These are phyloP conservation scores for Fusarium cicatricum DNA, from an alignment of 2,329 filamentous ascomycete species.

Conservation along the genomic window DNA sequence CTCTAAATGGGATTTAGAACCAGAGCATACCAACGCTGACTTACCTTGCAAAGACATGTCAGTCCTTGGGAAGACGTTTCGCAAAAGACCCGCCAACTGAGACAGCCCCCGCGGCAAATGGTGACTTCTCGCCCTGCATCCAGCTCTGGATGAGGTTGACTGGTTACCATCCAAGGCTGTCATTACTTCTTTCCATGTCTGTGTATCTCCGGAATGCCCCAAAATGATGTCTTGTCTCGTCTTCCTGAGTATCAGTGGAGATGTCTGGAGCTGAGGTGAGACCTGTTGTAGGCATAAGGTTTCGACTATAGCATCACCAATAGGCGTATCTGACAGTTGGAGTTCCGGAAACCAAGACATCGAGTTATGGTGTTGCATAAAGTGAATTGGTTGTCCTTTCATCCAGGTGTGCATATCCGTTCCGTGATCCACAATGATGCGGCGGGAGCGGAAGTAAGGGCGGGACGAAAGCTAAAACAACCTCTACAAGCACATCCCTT, in stretches of 20 bases:
- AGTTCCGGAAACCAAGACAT: too few relatives aligned
- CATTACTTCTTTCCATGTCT: conserved; percentile 10
- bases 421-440: conserved; percentile 14
- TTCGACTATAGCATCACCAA: too few relatives aligned
- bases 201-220: conserved; percentile 10
- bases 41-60: neutral
- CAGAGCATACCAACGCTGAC: too few relatives aligned
- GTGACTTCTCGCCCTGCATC: neutral
- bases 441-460: conserved; percentile 6
- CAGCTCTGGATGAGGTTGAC: neutral
- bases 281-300: too few relatives aligned
- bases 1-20: too few relatives aligned
- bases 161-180: neutral
- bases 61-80: conserved; percentile 1
- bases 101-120: neutral
- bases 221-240: conserved; percentile 7
- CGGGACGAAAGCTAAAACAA: neutral
- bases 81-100: conserved; percentile 1
- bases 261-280: neutral
- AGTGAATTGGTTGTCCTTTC: neutral
- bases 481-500: neutral
- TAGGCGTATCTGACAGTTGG: too few relatives aligned
- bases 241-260: neutral
- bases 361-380: too few relatives aligned
- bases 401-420: neutral